Conservation (phyloP, 176 grass and related monocot genomes). For the Tillandsia leiboldiana region DNA sequence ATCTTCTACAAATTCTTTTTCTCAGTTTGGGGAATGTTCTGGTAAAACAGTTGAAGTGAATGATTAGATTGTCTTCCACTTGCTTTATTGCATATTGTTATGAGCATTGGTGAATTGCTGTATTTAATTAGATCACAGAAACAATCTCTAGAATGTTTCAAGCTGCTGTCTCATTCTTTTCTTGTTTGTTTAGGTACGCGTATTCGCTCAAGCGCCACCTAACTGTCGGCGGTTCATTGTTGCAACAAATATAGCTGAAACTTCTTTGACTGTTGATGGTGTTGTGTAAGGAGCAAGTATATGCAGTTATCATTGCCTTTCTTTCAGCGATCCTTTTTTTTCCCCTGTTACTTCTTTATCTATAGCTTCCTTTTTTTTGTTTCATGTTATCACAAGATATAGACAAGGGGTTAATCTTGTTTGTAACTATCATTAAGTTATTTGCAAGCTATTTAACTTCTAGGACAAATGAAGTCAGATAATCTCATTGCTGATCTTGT, state of each 20-base stretch:
- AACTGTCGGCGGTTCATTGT: conserved; percentile 93
- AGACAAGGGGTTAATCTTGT: not conserved
- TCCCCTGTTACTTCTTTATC: conserved; percentile 13
- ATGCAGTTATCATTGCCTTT: conserved; percentile 31
- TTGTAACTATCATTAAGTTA: not conserved
- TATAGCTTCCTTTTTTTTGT: not conserved
- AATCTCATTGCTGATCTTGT: too few species aligned
- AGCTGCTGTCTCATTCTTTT: conserved; percentile 16
- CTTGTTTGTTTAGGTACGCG: conserved; percentile 45
- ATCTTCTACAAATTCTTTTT: not conserved
- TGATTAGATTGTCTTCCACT: too few species aligned
- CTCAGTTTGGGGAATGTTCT: not conserved
- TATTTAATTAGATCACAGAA: not conserved
- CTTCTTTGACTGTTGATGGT: conserved; percentile 96
- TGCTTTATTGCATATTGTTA: not conserved
- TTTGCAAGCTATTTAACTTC: too few species aligned
- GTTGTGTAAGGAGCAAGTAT: conserved; percentile 79
- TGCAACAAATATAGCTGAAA: conserved; percentile 98
- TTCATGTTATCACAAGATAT: not conserved
- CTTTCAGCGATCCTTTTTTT: not conserved
- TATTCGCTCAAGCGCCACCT: conserved; percentile 70
- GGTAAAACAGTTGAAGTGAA: not conserved
- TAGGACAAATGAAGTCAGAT: too few species aligned
- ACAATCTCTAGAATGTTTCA: not conserved
- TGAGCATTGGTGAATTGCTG: conserved; percentile 7